These are phyloP conservation scores for Astrothelium subdiscretum DNA, from an alignment of 495 filamentous ascomycete species.

Conservation along the genomic window DNA sequence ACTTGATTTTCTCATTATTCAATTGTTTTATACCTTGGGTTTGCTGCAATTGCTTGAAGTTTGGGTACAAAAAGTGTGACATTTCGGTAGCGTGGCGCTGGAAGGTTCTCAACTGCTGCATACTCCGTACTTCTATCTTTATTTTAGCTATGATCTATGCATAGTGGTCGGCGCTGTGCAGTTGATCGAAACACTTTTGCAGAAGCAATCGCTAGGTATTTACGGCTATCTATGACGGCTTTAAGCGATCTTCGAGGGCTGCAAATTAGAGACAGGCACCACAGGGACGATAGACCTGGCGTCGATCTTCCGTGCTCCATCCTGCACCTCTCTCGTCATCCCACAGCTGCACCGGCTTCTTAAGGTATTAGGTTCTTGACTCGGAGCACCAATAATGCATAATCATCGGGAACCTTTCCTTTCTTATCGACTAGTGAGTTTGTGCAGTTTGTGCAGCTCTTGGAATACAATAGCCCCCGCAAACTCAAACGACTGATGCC, in stretches of 20 bases:
- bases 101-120: not conserved
- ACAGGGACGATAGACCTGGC: too few relatives aligned
- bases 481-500: not conserved
- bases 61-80: not conserved
- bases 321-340: too few relatives aligned
- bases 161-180: too few relatives aligned
- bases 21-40: not conserved
- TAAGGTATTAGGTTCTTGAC: too few relatives aligned
- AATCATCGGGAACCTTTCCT: not conserved
- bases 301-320: not conserved
- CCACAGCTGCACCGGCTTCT: too few relatives aligned
- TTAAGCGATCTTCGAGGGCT: too few relatives aligned
- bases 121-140: too few relatives aligned
- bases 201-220: too few relatives aligned
- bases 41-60: not conserved
- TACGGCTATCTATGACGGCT: too few relatives aligned
- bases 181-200: too few relatives aligned
- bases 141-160: too few relatives aligned
- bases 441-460: not conserved
- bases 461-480: not conserved
- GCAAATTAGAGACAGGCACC: too few relatives aligned
- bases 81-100: not conserved
- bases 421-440: not conserved
- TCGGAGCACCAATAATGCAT: not conserved
- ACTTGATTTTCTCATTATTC: slow-evolving; percentile 1